A percentile compares a stretch with the other conserved stretches of the same genome.
phyloP scores from a whole-genome alignment of 257 asterid genomes.

The Solanum etuberosum region DNA sequence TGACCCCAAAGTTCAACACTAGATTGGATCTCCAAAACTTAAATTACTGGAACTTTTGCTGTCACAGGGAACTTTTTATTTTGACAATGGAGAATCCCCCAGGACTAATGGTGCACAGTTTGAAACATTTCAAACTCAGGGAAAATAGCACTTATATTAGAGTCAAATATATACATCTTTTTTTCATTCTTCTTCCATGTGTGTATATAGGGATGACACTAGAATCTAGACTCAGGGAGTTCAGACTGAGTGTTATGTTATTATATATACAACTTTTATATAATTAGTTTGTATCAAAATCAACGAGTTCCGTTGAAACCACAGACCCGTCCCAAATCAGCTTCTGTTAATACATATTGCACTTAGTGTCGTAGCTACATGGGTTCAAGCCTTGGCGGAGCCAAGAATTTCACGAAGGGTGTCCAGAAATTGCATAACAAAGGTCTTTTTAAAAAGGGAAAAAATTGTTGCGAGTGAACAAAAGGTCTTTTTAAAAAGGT shows the following conservation, averaged over 20 bases:
- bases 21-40: background rate
- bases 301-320: background rate
- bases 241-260: background rate
- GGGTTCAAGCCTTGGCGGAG: too few relatives aligned
- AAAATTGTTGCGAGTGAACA: too few relatives aligned
- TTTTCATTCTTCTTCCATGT: background rate
- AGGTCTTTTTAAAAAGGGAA: too few relatives aligned
- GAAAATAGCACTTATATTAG: background rate
- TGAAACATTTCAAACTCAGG: background rate
- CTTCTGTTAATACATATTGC: background rate
- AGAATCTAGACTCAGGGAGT: background rate
- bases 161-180: background rate
- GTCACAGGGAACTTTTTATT: background rate
- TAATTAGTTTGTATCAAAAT: background rate
- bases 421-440: too few relatives aligned
- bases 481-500: too few relatives aligned
- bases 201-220: background rate
- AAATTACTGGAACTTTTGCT: background rate
- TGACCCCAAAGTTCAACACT: background rate
- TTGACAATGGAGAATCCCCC: background rate
- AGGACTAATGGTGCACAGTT: background rate
- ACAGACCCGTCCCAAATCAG: background rate
- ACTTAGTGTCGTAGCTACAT: background rate
- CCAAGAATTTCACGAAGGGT: too few relatives aligned
- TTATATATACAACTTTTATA: background rate